Evolutionary conservation across 2,329 filamentous ascomycete genomes (phyloP).

Genomic region (Fusarium pininemorale): DNA sequence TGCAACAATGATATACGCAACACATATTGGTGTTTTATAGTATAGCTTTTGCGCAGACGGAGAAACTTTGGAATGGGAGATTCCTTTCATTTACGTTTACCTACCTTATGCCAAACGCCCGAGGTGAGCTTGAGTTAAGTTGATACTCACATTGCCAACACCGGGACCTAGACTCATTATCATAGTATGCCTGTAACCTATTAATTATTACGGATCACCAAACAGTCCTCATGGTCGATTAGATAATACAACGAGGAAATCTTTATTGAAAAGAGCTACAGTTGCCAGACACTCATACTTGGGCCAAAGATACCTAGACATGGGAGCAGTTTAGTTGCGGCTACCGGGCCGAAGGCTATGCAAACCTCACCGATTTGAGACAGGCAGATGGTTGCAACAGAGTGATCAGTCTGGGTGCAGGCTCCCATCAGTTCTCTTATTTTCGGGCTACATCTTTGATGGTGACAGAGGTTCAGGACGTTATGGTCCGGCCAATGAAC

Average conservation of each 20-base stretch:
- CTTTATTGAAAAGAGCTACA: background rate
- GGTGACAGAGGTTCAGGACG: constrained; percentile 20
- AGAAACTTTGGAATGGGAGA: too few species aligned
- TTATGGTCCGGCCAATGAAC: constrained; percentile 37
- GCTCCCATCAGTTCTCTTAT: background rate
- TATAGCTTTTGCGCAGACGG: background rate
- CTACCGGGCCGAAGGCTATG: constrained; percentile 25
- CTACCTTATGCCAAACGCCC: background rate
- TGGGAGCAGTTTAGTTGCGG: background rate
- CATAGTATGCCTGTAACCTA: background rate
- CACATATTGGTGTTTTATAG: too few species aligned
- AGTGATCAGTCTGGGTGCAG: background rate
- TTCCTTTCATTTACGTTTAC: background rate
- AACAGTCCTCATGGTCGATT: background rate
- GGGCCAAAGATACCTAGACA: background rate
- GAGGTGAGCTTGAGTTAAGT: background rate
- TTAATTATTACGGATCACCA: background rate
- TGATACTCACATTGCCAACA: background rate
- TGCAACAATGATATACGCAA: background rate
- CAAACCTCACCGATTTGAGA: background rate
- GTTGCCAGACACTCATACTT: background rate
- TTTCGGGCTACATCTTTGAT: constrained; percentile 5
- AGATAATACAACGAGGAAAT: background rate
- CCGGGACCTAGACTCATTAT: background rate
- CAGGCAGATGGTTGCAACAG: constrained; percentile 10